These are phyloP conservation scores for Saccharomycopsis selenospora DNA, from an alignment of 805 yeast species.

Conservation along the genomic window DNA sequence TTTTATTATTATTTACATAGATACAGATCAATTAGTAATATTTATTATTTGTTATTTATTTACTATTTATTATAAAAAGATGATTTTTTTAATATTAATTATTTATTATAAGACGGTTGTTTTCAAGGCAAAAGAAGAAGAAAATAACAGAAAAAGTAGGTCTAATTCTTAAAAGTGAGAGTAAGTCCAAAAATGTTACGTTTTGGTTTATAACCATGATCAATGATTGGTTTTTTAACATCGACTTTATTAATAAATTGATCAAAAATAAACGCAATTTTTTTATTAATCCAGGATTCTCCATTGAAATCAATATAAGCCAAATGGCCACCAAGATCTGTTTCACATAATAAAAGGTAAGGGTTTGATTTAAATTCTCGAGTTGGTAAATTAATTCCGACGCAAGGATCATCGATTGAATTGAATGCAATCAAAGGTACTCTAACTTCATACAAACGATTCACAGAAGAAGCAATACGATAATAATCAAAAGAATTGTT, in stretches of 20 bases:
- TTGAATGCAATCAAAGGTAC: conserved; percentile 58
- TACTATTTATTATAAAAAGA: no score
- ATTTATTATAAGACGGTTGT: no score
- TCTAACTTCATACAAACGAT: conserved; percentile 46
- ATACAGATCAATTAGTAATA: no score
- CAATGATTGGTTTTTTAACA: conserved; percentile 3
- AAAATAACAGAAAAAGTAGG: no score
- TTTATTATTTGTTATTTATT: no score
- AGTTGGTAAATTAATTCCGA: conserved; percentile 46
- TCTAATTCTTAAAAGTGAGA: no score
- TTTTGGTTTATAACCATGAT: conserved; percentile 8
- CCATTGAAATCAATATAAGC: conserved; percentile 40
- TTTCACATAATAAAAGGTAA: conserved; percentile 45
- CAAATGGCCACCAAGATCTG: conserved; percentile 69
- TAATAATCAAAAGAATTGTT: conserved; percentile 57
- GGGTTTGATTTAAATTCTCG: conserved; percentile 49
- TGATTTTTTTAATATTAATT: no score
- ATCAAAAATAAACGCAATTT: conserved; percentile 34
- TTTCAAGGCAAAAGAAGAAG: no score
- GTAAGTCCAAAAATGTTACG: conserved; percentile 6
- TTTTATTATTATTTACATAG: no score
- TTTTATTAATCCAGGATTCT: conserved; percentile 41
- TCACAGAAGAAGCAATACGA: conserved; percentile 55
- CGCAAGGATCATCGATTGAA: conserved; percentile 63
- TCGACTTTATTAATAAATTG: conserved; percentile 33